Evolutionary conservation across 257 asterid species (phyloP).

Genomic region (Nicotiana tabacum): DNA sequence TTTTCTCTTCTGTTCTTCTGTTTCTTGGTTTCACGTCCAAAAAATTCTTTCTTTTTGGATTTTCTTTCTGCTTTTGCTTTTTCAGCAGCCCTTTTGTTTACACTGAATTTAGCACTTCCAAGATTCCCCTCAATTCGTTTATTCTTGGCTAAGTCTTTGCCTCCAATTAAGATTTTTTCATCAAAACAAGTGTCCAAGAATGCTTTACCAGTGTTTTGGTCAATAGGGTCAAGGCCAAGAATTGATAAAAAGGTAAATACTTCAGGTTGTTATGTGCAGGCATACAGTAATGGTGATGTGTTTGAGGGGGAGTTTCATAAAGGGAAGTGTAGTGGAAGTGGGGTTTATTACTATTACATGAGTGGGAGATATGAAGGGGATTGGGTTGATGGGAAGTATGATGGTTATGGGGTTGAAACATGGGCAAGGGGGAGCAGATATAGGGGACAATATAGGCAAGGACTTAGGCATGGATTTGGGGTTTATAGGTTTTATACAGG

Average conservation of each 20-base stretch:
- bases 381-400: constrained; percentile 50
- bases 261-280: constrained; percentile 80
- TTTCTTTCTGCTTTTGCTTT: constrained; percentile 87
- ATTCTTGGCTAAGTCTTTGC: constrained; percentile 68
- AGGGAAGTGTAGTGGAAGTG: constrained; percentile 86
- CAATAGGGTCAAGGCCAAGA: constrained; percentile 67
- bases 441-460: constrained; percentile 43
- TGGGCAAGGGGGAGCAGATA: constrained; percentile 53
- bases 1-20: constrained; percentile 75
- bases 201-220: constrained; percentile 85
- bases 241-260: constrained; percentile 43
- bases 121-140: constrained; percentile 69
- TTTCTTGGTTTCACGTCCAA: constrained; percentile 81
- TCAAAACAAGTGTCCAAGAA: constrained; percentile 37
- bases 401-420: constrained; percentile 49
- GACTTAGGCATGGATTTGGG: constrained; percentile 43
- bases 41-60: constrained; percentile 75
- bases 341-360: constrained; percentile 93
- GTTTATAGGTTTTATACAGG: constrained; percentile 42
- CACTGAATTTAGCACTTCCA: constrained; percentile 81
- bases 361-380: constrained; percentile 65
- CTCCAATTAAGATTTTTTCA: constrained; percentile 41
- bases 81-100: constrained; percentile 73
- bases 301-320: constrained; percentile 94
- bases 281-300: constrained; percentile 86